Evolutionary conservation across 2,329 filamentous ascomycete species (phyloP), one percentile per base, ranked within the genome.

Genomic region (Thielaviopsis populi): DNA sequence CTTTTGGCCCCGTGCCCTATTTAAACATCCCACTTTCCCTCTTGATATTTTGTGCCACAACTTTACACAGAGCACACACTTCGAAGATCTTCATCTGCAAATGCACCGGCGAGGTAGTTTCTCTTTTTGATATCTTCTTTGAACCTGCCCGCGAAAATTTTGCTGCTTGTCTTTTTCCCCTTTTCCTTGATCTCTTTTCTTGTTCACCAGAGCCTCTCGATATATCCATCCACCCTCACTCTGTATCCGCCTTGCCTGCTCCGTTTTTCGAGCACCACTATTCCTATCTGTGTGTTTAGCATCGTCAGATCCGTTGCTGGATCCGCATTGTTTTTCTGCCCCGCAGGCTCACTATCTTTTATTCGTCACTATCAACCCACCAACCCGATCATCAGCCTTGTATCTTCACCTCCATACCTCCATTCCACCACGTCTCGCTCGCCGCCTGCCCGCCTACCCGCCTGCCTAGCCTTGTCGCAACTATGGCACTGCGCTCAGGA

Each of bases 1-100:
- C 10, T 63, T 63, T 43, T 63, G 61, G 22, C 22, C 48, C n/a
- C 59, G 13, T 13, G 53, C 30, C 53, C 61, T 59, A 22, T 37
- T 42, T 56, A 48, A 27, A 27, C 50, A 63, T 63, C 61, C 48
- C 61, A 63, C 61, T 58, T 63, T 53, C 61, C 48, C 22, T 46
- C 53, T 60, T 43, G 15, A 17, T 53, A 62, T 41, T 56, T 24
- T 24, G 46, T 48, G 33, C 46, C 48, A 37, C 46, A 62, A 15
- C 24, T 48, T n/a, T 1, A 43, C 6, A 13, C 24, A 61, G 50
- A 40, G 61, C 24, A 41, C 41, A 30, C 40, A 37, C 27, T 42
- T 10, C 22, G 10, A 37, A 10, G 8, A 37, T 17, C 53, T 33
- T 56, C 30, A 56, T 27, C 27, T 19, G n/a, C 19, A n/a, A 33